phyloP scores from a whole-genome alignment of 768 basidiomycete species.

The Mycena alexandri region DNA sequence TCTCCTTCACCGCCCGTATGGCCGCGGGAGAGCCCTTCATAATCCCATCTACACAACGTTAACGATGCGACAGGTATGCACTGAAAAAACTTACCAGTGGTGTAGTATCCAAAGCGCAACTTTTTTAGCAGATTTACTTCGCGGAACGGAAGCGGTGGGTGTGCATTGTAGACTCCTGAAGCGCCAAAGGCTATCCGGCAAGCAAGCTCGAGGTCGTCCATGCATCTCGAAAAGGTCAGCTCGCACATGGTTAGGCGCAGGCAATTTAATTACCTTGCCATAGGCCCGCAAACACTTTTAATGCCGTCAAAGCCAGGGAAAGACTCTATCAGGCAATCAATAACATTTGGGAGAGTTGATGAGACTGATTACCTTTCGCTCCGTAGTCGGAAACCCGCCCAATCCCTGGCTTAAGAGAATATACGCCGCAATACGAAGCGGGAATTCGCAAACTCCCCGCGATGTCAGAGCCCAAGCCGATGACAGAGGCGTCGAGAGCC shows the following conservation, averaged over 20 bases:
- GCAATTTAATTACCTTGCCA: slow-evolving; percentile 18
- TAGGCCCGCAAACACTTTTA: slow-evolving; percentile 24
- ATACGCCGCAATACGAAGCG: slow-evolving; percentile 74
- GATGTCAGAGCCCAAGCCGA: slow-evolving; percentile 78
- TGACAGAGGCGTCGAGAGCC: slow-evolving; percentile 69
- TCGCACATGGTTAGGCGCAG: background rate
- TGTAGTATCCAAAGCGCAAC: slow-evolving; percentile 51
- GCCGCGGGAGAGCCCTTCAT: slow-evolving; percentile 72
- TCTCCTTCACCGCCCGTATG: slow-evolving; percentile 62
- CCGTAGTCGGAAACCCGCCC: slow-evolving; percentile 61
- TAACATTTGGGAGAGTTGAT: background rate
- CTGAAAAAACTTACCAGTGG: slow-evolving; percentile 22
- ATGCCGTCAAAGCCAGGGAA: slow-evolving; percentile 31
- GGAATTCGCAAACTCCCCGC: slow-evolving; percentile 78
- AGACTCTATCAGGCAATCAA: slow-evolving; percentile 7
- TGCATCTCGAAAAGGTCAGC: slow-evolving; percentile 9
- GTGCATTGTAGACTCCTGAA: background rate
- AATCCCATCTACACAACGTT: slow-evolving; percentile 49
- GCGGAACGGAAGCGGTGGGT: slow-evolving; percentile 24
- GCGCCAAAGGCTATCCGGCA: slow-evolving; percentile 26
- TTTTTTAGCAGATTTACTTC: slow-evolving; percentile 34
- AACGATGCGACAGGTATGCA: no score
- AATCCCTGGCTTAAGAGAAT: slow-evolving; percentile 65
- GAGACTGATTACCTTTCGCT: slow-evolving; percentile 53
- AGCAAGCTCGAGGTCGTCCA: slow-evolving; percentile 34